Evolutionary conservation across 2,329 filamentous ascomycete genomes (phyloP), one percentile per base, ranked within the genome.

Genomic region (Fusarium buharicum): DNA sequence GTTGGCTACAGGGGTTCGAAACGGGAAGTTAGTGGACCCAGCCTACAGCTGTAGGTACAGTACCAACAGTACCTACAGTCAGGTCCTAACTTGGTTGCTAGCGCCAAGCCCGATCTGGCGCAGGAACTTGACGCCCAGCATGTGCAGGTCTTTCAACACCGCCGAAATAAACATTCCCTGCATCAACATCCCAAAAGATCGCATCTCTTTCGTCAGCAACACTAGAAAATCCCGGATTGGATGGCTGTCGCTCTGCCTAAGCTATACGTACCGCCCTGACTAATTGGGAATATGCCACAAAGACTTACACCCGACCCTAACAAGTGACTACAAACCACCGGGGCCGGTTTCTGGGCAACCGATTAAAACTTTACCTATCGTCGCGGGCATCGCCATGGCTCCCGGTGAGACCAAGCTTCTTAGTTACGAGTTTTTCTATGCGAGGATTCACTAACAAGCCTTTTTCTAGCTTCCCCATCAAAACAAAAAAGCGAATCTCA

Each of bases 401-500:
- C 66, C 70, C 62, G 69, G 71, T 73, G 47, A 66, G 65, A 53
- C 31, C 33, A 17, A 28, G 55, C 43, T 43, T 11, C 30, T 48
- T 34, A 14, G 14, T 9, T 31, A n/a, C 22, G 22, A 31, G 50
- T 18, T 8, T 14, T 33, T 17, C 27, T 54, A 38, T 43, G 28
- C 31, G 49, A 53, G 33, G 34, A 44, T 30, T 16, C 24, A 56
- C 60, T 70, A 24, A 70, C 52, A 27, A 22, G 44, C 8, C 27
- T 13, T 13, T 28, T 28, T 11, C 27, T 38, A 72, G 69, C 66
- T 51, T 67, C 68, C 20, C 69, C 75, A 64, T 74, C 77, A 64
- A 74, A 80, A 43, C 69, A 74, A 66, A 73, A 77, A 68, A 73
- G 79, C 58, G 81, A 83, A 70, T 75, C 80, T 39, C 83, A 87